These are phyloP conservation scores for Vaccinium vitisidaea DNA, from an alignment of 148 eudicot species.

Conservation along the genomic window DNA sequence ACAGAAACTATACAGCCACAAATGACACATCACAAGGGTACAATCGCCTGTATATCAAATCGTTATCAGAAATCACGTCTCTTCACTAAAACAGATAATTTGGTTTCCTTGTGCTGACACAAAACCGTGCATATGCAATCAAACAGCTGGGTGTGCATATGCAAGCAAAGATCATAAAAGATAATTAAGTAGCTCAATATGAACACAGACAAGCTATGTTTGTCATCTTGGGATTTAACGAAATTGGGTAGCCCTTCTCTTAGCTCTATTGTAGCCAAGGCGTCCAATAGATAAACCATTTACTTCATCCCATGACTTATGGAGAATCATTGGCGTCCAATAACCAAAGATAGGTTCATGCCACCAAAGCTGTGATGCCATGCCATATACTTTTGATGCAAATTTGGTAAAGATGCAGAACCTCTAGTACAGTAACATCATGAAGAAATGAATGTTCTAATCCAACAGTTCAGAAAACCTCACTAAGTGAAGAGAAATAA, in stretches of 20 bases:
- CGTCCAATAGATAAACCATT: not conserved
- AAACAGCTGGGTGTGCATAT: not conserved
- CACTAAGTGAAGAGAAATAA: not conserved
- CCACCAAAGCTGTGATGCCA: not conserved
- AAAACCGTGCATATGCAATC: not conserved
- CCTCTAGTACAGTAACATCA: not conserved
- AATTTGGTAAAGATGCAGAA: not conserved
- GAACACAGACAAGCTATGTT: not conserved
- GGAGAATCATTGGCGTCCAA: not conserved
- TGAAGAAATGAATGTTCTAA: not conserved
- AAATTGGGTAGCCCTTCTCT: not conserved
- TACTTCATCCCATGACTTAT: not conserved
- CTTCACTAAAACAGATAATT: not conserved
- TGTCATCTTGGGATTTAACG: not conserved
- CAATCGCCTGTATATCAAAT: not conserved
- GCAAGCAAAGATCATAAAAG: not conserved
- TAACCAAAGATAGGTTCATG: not conserved
- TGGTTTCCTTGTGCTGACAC: not conserved
- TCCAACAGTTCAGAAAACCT: not conserved
- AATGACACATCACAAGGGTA: not conserved
- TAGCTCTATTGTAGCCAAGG: not conserved
- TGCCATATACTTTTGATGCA: not conserved
- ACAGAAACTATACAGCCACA: not conserved
- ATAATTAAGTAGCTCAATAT: not conserved
- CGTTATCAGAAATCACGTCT: not conserved